Evolutionary conservation across 768 basidiomycete species (phyloP), one percentile per base, ranked within the genome.

Genomic region (Lactarius evosmus): DNA sequence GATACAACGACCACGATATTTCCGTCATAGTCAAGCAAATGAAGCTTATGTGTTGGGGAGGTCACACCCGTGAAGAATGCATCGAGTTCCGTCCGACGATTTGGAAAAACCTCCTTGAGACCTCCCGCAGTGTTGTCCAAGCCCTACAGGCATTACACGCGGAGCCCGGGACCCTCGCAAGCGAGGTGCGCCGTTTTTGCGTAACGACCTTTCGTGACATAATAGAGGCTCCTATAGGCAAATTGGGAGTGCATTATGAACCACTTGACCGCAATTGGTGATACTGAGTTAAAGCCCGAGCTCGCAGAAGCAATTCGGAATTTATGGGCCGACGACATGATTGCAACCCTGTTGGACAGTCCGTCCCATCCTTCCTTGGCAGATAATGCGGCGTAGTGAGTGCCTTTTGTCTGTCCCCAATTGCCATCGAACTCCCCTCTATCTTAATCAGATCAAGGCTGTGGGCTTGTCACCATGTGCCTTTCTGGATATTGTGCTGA

Each of bases 41-140:
- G 52, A 58, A 58, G 36, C 3, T 50, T 7, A 11, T 1, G 0
- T 27, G 60, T 16, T 17, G 4, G 6, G 9, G 16, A 2, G 44
- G 25, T 32, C 97, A 93, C 75, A 83, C 88, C 0, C 7, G 6
- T 9, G 54, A 60, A 32, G 56, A 36, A 16, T 49, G 40, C 8
- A 6, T 54, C 1, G 30, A 25, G 17, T 59, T 51, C 19, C 62
- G 66, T n/a, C 22, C n/a, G 3, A 4, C 50, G 11, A 59, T 66
- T 7, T 58, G 57, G 62, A 40, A 33, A 14, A 7, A 25, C 33
- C 62, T 66, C 12, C 44, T 66, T 4, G 19, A 59, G 11, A 46
- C 46, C 25, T 36, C 53, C 17, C 52, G 53, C 4, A 44, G 5
- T n/a, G n/a, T 64, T 11, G 44, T 56, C 7, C 40, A 16, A 33